phyloP scores from a whole-genome alignment of 305 asterid species.

The Caryopteris hybrid region DNA sequence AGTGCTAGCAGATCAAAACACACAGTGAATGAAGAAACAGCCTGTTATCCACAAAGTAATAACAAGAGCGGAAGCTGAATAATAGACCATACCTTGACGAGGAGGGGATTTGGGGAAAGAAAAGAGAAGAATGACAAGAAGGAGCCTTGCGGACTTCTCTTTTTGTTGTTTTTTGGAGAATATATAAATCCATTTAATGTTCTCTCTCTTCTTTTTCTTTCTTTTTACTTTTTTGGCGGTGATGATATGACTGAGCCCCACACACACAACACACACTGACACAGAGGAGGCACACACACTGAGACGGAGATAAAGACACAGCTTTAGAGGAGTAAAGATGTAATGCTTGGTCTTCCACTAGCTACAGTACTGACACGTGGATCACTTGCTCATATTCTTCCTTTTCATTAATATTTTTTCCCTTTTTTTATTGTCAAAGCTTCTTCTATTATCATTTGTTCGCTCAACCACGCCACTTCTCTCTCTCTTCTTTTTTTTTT shows the following conservation, averaged over 20 bases:
- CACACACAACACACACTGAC: slow-evolving; percentile 25
- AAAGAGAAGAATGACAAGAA: slow-evolving; percentile 4
- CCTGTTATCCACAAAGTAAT: not conserved
- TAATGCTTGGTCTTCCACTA: slow-evolving; percentile 26
- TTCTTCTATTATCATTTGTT: not conserved
- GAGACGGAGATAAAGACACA: slow-evolving; percentile 15
- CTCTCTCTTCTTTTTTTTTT: too few species aligned
- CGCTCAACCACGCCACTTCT: not conserved
- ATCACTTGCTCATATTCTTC: not conserved
- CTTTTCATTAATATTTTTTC: not conserved
- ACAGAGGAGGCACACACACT: slow-evolving; percentile 9
- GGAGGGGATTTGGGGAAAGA: slow-evolving; percentile 24
- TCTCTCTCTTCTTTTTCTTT: not conserved
- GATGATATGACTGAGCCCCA: slow-evolving; percentile 27
- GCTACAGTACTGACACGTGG: slow-evolving; percentile 24
- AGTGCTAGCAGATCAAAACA: slow-evolving; percentile 27
- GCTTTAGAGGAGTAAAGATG: slow-evolving; percentile 25
- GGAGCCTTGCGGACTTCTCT: slow-evolving; percentile 9
- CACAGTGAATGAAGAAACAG: slow-evolving; percentile 9
- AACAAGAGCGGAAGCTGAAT: too few species aligned
- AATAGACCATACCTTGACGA: slow-evolving; percentile 5
- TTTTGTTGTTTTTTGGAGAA: slow-evolving; percentile 21
- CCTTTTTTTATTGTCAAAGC: not conserved
- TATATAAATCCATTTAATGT: slow-evolving; percentile 5
- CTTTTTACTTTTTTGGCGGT: slow-evolving; percentile 26